Conservation (phyloP, 2,329 filamentous ascomycete species). For the Pestalotiopsis sp. region DNA sequence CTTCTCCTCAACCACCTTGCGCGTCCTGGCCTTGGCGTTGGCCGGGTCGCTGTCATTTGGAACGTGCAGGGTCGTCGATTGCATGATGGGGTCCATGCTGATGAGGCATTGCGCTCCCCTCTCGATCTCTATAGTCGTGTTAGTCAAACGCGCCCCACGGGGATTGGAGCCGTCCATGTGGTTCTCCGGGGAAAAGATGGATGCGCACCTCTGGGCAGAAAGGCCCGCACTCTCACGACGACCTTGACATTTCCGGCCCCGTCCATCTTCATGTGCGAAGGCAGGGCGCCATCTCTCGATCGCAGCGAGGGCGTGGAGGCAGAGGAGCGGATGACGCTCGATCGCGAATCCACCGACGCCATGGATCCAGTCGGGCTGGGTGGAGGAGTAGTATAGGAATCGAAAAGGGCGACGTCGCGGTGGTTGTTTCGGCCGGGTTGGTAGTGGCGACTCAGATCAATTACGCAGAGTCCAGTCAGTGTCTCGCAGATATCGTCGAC, state of each 20-base stretch:
- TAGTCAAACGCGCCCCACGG: constrained; percentile 8
- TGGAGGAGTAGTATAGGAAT: not conserved
- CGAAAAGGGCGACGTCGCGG: not conserved
- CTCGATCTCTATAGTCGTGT: constrained; percentile 67
- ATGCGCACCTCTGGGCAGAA: constrained; percentile 71
- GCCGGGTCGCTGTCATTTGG: constrained; percentile 60
- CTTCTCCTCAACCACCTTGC: constrained; percentile 83
- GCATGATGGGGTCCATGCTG: constrained; percentile 84
- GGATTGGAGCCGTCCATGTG: too few species aligned
- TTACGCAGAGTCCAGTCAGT: constrained; percentile 7
- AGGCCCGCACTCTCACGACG: constrained; percentile 78
- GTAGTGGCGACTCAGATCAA: not conserved
- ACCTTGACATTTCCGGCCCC: constrained; percentile 78
- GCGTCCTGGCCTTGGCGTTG: constrained; percentile 62
- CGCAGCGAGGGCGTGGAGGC: constrained; percentile 80
- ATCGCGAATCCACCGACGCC: not conserved
- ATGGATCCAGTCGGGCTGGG: constrained; percentile 26
- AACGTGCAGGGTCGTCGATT: constrained; percentile 78
- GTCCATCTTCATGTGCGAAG: constrained; percentile 57
- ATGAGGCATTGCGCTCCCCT: constrained; percentile 83
- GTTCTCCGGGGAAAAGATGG: not conserved
- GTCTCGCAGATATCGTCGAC: constrained; percentile 19
- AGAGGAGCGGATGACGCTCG: constrained; percentile 52
- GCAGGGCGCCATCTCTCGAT: constrained; percentile 68
- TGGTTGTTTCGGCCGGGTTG: not conserved